Evolutionary conservation across 2,329 filamentous ascomycete genomes (phyloP).

Genomic region (Verticillium tricorpus): DNA sequence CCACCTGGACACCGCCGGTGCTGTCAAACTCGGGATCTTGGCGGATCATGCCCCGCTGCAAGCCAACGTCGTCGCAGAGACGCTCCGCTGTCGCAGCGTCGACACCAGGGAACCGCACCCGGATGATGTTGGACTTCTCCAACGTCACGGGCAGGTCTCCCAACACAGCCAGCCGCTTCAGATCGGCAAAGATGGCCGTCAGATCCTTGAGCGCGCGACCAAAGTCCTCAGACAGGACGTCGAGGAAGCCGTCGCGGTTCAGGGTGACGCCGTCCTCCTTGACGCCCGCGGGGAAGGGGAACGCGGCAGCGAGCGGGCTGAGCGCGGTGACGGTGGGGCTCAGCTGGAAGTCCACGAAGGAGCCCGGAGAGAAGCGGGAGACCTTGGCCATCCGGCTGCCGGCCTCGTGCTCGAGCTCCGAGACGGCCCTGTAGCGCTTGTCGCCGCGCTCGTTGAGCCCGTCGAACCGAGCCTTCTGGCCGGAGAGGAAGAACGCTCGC

Average conservation of each 20-base stretch:
- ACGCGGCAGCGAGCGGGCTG: conserved; percentile 59
- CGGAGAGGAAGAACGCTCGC: conserved; percentile 86
- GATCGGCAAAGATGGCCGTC: conserved; percentile 71
- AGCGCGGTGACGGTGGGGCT: conserved; percentile 88
- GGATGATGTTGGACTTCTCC: conserved; percentile 61
- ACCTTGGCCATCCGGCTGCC: conserved; percentile 60
- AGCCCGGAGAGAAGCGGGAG: conserved; percentile 59
- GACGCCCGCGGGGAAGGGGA: conserved; percentile 43
- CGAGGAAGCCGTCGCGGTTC: conserved; percentile 78
- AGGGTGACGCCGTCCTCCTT: conserved; percentile 42
- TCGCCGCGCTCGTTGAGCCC: conserved; percentile 70
- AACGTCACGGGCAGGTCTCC: conserved; percentile 82
- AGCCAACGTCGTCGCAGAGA: conserved; percentile 81
- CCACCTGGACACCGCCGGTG: conserved; percentile 64
- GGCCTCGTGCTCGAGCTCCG: conserved; percentile 67
- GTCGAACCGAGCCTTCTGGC: conserved; percentile 83
- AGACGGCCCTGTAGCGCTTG: conserved; percentile 75
- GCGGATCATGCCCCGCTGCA: conserved; percentile 71
- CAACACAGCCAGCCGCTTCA: conserved; percentile 69
- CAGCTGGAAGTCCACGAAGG: conserved; percentile 83
- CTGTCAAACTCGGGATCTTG: conserved; percentile 73
- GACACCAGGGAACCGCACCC: conserved; percentile 87
- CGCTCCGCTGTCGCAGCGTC: conserved; percentile 77
- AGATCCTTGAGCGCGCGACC: conserved; percentile 81
- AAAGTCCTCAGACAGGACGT: conserved; percentile 83